These are phyloP conservation scores for Zoysia pacifica DNA, from an alignment of 176 grass and related monocot genomes.

Conservation along the genomic window DNA sequence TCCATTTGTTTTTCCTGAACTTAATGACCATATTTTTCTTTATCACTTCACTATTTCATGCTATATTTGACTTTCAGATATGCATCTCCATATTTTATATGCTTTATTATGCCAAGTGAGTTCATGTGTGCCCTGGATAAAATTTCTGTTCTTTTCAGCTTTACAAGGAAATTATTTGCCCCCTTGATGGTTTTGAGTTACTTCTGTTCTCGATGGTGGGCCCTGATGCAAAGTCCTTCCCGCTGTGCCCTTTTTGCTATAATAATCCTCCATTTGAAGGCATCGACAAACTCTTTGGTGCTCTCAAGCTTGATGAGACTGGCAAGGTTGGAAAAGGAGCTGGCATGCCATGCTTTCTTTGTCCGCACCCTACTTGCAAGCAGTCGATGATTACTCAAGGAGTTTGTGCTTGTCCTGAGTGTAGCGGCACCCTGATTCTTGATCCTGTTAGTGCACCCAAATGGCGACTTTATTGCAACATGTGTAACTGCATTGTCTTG, in stretches of 20 bases:
- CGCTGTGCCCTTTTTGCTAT: conserved; percentile 91
- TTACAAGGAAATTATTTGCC: conserved; percentile 94
- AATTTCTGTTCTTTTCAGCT: conserved; percentile 60
- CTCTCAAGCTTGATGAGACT: conserved; percentile 60
- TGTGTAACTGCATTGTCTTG: conserved; percentile 81
- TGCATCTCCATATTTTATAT: not conserved
- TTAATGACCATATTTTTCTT: not conserved
- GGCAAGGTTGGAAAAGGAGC: conserved; percentile 72
- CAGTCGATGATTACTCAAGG: conserved; percentile 94
- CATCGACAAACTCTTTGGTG: conserved; percentile 82
- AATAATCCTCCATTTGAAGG: conserved; percentile 92
- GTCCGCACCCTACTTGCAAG: conserved; percentile 83
- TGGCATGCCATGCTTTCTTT: conserved; percentile 97
- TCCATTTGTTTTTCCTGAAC: not conserved
- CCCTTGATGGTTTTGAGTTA: conserved; percentile 92
- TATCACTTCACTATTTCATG: conserved; percentile 12
- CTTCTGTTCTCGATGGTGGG: conserved; percentile 82
- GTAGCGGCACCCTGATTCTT: conserved; percentile 77
- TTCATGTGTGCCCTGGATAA: conserved; percentile 21
- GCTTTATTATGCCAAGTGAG: conserved; percentile 27
- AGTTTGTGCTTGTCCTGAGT: conserved; percentile 95
- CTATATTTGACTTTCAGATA: not conserved
- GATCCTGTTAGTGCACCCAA: conserved; percentile 94
- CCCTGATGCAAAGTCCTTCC: conserved; percentile 85
- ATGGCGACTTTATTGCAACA: conserved; percentile 93